Conservation (phyloP, 2,329 filamentous ascomycete genomes). For the Amauroascus niger region DNA sequence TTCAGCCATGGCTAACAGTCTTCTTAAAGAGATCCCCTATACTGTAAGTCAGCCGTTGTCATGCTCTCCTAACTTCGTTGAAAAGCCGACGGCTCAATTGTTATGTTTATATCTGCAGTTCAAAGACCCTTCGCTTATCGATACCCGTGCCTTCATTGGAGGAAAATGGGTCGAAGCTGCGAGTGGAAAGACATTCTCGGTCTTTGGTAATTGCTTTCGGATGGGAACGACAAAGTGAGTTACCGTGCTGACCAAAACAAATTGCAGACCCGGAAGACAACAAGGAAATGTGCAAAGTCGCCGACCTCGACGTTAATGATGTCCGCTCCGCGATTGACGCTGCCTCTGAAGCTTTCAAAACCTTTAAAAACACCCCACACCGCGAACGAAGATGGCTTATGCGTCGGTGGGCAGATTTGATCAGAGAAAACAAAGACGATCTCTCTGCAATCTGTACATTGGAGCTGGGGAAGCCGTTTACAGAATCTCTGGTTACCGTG, state of each 20-base stretch:
- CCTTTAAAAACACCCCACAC: slow-evolving; percentile 41
- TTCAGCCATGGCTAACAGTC: background rate
- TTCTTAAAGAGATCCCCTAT: slow-evolving; percentile 8
- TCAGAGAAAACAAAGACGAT: slow-evolving; percentile 17
- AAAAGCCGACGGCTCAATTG: background rate
- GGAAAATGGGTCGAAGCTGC: slow-evolving; percentile 13
- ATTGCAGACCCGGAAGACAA: slow-evolving; percentile 14
- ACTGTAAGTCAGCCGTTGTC: background rate
- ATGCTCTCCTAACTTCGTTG: background rate
- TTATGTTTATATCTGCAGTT: slow-evolving; percentile 2
- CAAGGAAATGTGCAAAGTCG: slow-evolving; percentile 10
- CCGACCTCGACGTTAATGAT: slow-evolving; percentile 7
- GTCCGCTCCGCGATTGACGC: slow-evolving; percentile 9
- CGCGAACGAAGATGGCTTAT: slow-evolving; percentile 18
- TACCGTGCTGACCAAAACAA: background rate
- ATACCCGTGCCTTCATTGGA: slow-evolving; percentile 11
- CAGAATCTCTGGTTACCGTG: slow-evolving; percentile 15
- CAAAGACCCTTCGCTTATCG: slow-evolving; percentile 12
- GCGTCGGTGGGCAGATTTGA: slow-evolving; percentile 17
- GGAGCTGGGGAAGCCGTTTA: slow-evolving; percentile 16
- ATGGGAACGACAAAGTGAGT: too few species aligned
- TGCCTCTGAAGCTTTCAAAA: slow-evolving; percentile 41
- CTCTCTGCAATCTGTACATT: slow-evolving; percentile 37
- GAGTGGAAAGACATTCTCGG: slow-evolving; percentile 9
- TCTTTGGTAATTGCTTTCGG: slow-evolving; percentile 2